Evolutionary conservation across 495 filamentous ascomycete species (phyloP), one percentile per base, ranked within the genome.

Genomic region (Trichoderma reesei): DNA sequence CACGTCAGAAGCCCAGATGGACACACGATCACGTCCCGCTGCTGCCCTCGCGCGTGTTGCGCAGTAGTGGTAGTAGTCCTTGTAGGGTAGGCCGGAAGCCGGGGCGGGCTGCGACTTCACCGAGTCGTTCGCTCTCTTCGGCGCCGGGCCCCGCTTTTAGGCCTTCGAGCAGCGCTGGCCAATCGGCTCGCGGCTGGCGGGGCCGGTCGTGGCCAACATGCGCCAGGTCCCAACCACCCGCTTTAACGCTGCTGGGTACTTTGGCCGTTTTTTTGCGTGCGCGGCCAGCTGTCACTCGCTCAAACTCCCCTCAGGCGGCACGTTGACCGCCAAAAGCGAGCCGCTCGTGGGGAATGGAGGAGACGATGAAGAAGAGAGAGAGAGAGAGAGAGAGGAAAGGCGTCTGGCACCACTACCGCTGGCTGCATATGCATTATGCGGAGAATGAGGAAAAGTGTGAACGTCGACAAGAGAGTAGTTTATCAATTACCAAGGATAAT

Each of bases 301-400:
- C 10, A 26, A 20, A 20, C 31, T 20, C 51, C 20, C 51, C 31
- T 34, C 4, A 14, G 26, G 31, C 3, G 42, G 16, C n/a, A n/a
- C n/a, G 51, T 56, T 56, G 51, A 56, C 51, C 51, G 51, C 51
- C 51, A 63, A 63, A 39, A 31, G 41, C 41, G 42, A 41, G 6
- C 41, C 37, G 51, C 10, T 39, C n/a, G n/a, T n/a, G n/a, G n/a
- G n/a, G n/a, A n/a, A n/a, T n/a, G n/a, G n/a, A n/a, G n/a, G n/a
- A n/a, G 20, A 18, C 18, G 46, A 26, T n/a, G 61, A 34, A 33
- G 61, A 51, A 20, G 41, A 34, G n/a, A 33, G 31, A 18, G 38
- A 11, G 39, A 62, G 31, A 11, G 41, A 13, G 60, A 61, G 6
- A 3, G n/a, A 16, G 36, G n/a, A 44, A 34, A 46, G 42, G 16